Evolutionary conservation across 192 early-diverging fungal species (phyloP), one percentile per base, ranked within the genome.

Genomic region (Backusella luteola): DNA sequence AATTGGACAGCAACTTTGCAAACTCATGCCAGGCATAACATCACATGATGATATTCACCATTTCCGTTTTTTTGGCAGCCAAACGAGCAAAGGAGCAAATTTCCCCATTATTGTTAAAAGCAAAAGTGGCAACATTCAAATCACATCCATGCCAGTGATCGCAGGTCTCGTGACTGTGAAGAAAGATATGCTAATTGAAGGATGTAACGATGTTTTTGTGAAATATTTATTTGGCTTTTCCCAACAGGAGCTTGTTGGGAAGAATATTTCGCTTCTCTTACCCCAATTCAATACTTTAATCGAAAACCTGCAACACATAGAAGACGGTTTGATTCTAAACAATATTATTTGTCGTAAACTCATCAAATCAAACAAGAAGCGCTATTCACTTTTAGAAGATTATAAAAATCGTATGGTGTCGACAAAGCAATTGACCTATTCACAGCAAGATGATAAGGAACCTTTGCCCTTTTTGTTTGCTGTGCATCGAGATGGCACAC

Each of bases 101-200:
- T 87, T 91, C 67, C 90, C 90, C 1, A 82, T 90, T 73, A 89
- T 91, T 29, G 77, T 82, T 39, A 86, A 85, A 71, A 76, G 85
- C 70, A 1, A 68, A 63, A 5, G 11, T 17, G 85, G 81, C 69
- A 71, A 79, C 4, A 32, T 91, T 52, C 83, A 85, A 36, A 86
- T 92, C 21, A 91, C 90, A 49, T 89, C 89, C 3, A 91, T 92
- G 67, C 87, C 90, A 19, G 86, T 87, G 35, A 90, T 92, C 34
- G 87, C 90, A n/a, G 90, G 91, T 14, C 85, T 91, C 15, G 81
- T 92, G 52, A 90, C 90, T 0, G 67, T 84, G 1, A 79, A 83
- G 26, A 56, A 76, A 36, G 75, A 83, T 66, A 88, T 90, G 3
- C 67, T 86, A 11, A 88, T 92, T 66, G 84, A 88, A 34, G 80